These are phyloP conservation scores for Sclerotinia sclerotiorum DNA, from an alignment of 2,329 filamentous ascomycete species.

Conservation along the genomic window DNA sequence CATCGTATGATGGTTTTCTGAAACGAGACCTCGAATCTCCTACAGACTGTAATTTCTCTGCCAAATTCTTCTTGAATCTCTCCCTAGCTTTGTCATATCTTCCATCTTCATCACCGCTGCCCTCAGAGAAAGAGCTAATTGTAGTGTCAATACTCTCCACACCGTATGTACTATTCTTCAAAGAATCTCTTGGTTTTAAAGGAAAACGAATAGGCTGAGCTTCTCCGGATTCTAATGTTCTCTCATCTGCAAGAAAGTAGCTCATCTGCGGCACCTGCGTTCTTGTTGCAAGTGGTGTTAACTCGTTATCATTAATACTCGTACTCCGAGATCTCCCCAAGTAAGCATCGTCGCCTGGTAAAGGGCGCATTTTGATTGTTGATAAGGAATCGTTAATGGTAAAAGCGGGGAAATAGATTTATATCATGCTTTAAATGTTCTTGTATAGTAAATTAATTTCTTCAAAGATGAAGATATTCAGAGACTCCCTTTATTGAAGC, in stretches of 20 bases:
- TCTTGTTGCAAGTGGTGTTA: slow-evolving; percentile 41
- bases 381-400: slow-evolving; percentile 4
- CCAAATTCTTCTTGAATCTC: slow-evolving; percentile 37
- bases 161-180: slow-evolving; percentile 40
- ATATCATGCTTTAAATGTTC: slow-evolving; percentile 27
- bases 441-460: background rate
- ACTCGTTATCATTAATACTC: slow-evolving; percentile 43
- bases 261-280: slow-evolving; percentile 49
- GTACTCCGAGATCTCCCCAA: slow-evolving; percentile 44
- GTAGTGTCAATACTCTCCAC: slow-evolving; percentile 41
- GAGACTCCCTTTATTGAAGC: background rate
- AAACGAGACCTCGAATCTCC: slow-evolving; percentile 37
- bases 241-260: slow-evolving; percentile 53
- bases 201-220: slow-evolving; percentile 38
- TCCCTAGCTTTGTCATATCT: slow-evolving; percentile 32
- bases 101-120: slow-evolving; percentile 37
- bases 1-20: slow-evolving; percentile 39
- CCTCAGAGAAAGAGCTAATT: slow-evolving; percentile 38
- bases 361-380: slow-evolving; percentile 45
- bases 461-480: slow-evolving; percentile 1
- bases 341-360: slow-evolving; percentile 48
- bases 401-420: slow-evolving; percentile 14
- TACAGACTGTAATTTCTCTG: slow-evolving; percentile 29
- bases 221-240: slow-evolving; percentile 47
- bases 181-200: slow-evolving; percentile 40